phyloP scores from a whole-genome alignment of 2,329 filamentous ascomycete genomes.

The Dothideomycetes sp. region DNA sequence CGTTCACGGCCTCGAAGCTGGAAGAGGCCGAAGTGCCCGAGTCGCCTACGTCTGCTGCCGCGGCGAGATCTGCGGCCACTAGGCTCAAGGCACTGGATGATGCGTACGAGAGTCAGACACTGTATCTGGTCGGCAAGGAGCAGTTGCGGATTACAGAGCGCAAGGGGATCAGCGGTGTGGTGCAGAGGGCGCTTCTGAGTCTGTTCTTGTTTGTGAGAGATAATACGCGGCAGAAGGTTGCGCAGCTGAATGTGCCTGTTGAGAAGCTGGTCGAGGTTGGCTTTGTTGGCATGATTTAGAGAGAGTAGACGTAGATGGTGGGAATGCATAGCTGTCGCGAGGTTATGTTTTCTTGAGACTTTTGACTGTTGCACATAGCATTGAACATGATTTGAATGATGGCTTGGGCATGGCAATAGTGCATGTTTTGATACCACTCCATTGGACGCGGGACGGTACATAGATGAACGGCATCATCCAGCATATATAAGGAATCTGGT shows the following conservation, averaged over 20 bases:
- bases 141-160: slow-evolving; percentile 12
- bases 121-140: slow-evolving; percentile 18
- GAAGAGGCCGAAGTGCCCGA: background rate
- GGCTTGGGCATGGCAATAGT: too few relatives aligned
- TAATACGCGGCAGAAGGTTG: slow-evolving; percentile 55
- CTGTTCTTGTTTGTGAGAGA: slow-evolving; percentile 55
- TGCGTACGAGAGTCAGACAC: slow-evolving; percentile 12
- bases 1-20: background rate
- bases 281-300: slow-evolving; percentile 37
- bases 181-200: slow-evolving; percentile 38
- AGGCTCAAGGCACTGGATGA: slow-evolving; percentile 11
- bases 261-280: slow-evolving; percentile 58
- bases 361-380: too few relatives aligned
- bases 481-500: too few relatives aligned
- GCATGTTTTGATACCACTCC: too few relatives aligned
- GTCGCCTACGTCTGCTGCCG: background rate
- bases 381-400: too few relatives aligned
- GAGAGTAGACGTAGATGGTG: too few relatives aligned
- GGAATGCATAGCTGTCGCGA: too few relatives aligned
- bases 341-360: too few relatives aligned
- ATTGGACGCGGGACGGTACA: too few relatives aligned
- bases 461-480: too few relatives aligned
- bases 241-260: slow-evolving; percentile 47
- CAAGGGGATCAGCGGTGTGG: slow-evolving; percentile 24
- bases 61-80: background rate